Evolutionary conservation across 352 stramenopile genomes (phyloP), one percentile per base, ranked within the genome.

Genomic region (Chrysophaeum taylorii): DNA sequence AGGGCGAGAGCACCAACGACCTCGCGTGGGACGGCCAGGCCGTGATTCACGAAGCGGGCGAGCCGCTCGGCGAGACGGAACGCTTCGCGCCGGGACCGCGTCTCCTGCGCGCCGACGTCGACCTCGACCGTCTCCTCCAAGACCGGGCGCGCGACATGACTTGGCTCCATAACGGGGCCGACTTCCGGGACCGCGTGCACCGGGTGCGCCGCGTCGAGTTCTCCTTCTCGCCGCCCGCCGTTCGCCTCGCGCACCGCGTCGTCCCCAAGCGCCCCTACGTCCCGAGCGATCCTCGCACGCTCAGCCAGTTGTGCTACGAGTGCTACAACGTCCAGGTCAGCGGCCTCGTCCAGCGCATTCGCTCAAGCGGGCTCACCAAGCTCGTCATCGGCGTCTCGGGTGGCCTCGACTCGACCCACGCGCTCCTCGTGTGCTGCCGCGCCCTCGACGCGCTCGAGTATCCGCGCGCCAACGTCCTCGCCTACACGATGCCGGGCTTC

Each of bases 401-500:
- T 1, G 57, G 57, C 33, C 57, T 66, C 33, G 57, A 66, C 36
- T 66, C 57, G 57, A 66, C 57, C 33, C 57, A 66, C 36, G 57
- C 57, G 1, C 35, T 66, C 9, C n/a, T 66, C 2, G 57, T 66
- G 9, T 66, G 57, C 36, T 41, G 31, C 33, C 57, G 45, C 23
- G 57, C 57, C 4, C 16, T 42, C 2, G 57, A 66, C 36, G 12
- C 9, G 14, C 27, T 66, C 5, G 36, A 25, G 16, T 36, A 45
- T 1, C 57, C 57, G 9, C 57, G 57, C 16, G 25, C 57, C 31
- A 66, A 66, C 57, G 15, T 27, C 33, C 57, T 66, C 5, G 57
- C 57, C 2, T 66, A 66, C 57, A 66, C 57, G 57, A 66, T 66
- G 57, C 57, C 57, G 1, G 57, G 57, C 57, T 66, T 66, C 57